phyloP scores from a whole-genome alignment of 768 basidiomycete species.

The Fistulinella prunicolor region DNA sequence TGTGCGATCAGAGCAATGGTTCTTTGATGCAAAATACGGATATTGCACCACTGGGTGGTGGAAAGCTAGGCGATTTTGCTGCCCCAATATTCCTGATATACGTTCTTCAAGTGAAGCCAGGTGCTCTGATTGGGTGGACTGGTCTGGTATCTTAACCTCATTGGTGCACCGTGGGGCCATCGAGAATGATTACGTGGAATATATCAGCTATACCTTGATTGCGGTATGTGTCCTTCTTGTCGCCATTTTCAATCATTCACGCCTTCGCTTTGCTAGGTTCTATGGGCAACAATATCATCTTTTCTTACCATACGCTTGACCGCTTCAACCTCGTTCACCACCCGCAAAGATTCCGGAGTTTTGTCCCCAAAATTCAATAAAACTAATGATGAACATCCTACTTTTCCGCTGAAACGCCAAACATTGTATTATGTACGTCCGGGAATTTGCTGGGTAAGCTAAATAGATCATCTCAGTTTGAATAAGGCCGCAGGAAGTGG shows the following conservation, averaged over 20 bases:
- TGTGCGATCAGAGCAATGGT: constrained; percentile 78
- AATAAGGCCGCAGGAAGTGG: constrained; percentile 88
- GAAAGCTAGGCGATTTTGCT: constrained; percentile 82
- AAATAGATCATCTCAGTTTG: constrained; percentile 13
- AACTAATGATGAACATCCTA: constrained; percentile 20
- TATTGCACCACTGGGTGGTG: constrained; percentile 72
- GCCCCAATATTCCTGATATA: constrained; percentile 38
- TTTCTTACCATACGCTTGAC: constrained; percentile 86
- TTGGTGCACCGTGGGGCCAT: constrained; percentile 12
- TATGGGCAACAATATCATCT: constrained; percentile 68
- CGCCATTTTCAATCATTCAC: background rate
- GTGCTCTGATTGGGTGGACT: constrained; percentile 73
- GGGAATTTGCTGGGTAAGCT: background rate
- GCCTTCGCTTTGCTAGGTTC: constrained; percentile 44
- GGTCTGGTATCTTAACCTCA: constrained; percentile 58
- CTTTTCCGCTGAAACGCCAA: constrained; percentile 48
- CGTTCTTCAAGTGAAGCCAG: constrained; percentile 26
- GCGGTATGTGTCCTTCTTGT: constrained; percentile 58
- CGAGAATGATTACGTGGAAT: constrained; percentile 52
- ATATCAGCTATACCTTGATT: constrained; percentile 64
- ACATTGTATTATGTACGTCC: constrained; percentile 78
- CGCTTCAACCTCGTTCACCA: constrained; percentile 82
- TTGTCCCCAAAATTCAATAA: constrained; percentile 48
- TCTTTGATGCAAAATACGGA: constrained; percentile 93
- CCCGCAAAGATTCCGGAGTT: constrained; percentile 86